Evolutionary conservation across 352 stramenopile species (phyloP).

Genomic region (Globisporangium ultimum): DNA sequence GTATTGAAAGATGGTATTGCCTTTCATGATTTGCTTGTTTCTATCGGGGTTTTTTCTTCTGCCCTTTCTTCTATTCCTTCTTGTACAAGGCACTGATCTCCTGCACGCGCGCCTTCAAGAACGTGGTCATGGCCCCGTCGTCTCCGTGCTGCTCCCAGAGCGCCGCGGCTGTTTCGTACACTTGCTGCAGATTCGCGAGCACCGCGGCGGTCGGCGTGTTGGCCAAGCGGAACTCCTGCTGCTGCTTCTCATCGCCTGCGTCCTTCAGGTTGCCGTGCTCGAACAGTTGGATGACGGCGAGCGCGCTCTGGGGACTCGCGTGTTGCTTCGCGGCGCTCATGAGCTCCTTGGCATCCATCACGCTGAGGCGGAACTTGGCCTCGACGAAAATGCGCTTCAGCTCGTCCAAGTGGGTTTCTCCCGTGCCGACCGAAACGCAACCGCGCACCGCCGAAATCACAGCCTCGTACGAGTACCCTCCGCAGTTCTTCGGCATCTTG

Average conservation of each 20-base stretch:
- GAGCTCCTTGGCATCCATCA: slow-evolving; percentile 22
- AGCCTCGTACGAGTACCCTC: slow-evolving; percentile 26
- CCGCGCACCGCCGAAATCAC: slow-evolving; percentile 21
- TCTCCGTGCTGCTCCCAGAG: slow-evolving; percentile 15
- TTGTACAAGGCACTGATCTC: too few relatives aligned
- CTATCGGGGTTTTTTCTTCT: too few relatives aligned
- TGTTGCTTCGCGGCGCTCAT: slow-evolving; percentile 21
- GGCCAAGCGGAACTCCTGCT: slow-evolving; percentile 12
- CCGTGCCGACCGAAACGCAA: background rate
- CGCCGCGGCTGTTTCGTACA: slow-evolving; percentile 24
- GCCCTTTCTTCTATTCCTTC: too few relatives aligned
- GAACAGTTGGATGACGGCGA: slow-evolving; percentile 24
- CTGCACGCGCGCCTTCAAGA: background rate
- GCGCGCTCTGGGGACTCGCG: background rate
- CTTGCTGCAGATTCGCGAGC: slow-evolving; percentile 12
- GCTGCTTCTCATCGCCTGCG: background rate
- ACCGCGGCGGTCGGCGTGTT: slow-evolving; percentile 12
- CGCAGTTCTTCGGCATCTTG: slow-evolving; percentile 20
- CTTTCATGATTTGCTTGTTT: too few relatives aligned
- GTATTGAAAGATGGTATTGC: too few relatives aligned
- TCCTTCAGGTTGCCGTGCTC: slow-evolving; percentile 15
- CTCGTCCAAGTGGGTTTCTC: slow-evolving; percentile 10
- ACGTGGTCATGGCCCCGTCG: background rate
- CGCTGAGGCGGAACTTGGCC: slow-evolving; percentile 18
- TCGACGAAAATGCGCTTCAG: slow-evolving; percentile 15